Evolutionary conservation across 768 basidiomycete species (phyloP).

Genomic region (Calocybe gangraenosa): DNA sequence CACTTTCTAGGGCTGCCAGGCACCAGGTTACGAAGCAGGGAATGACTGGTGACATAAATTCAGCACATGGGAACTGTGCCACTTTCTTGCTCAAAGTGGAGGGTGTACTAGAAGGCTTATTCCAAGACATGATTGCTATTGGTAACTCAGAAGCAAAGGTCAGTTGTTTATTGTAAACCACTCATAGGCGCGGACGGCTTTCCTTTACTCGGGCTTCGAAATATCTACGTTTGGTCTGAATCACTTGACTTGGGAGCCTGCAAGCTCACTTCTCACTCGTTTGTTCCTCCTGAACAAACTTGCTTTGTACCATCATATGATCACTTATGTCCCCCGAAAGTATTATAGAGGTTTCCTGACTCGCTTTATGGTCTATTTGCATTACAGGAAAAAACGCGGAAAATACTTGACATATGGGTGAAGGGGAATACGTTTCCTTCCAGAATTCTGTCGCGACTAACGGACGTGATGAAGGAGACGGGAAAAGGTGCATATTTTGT

Average conservation of each 20-base stretch:
- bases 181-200: too few species aligned
- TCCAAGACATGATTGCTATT: slow-evolving; percentile 75
- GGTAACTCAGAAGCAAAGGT: slow-evolving; percentile 80
- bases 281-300: neutral
- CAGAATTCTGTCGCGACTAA: slow-evolving; percentile 66
- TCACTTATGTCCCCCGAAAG: slow-evolving; percentile 23
- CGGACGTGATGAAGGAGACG: slow-evolving; percentile 62
- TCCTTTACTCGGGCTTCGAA: too few species aligned
- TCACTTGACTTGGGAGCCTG: neutral
- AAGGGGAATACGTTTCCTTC: slow-evolving; percentile 88
- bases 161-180: slow-evolving; percentile 34
- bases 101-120: slow-evolving; percentile 84
- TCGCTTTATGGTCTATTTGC: slow-evolving; percentile 25
- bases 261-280: neutral
- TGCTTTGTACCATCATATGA: slow-evolving; percentile 24
- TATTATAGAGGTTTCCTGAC: slow-evolving; percentile 39
- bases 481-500: slow-evolving; percentile 87
- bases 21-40: slow-evolving; percentile 62
- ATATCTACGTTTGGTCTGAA: neutral
- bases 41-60: slow-evolving; percentile 49
- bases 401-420: slow-evolving; percentile 96
- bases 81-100: slow-evolving; percentile 89
- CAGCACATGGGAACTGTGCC: slow-evolving; percentile 64
- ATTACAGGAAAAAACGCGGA: slow-evolving; percentile 91
- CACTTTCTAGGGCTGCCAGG: slow-evolving; percentile 81